These are phyloP conservation scores for Elongisporangium anandrum DNA, from an alignment of 352 stramenopile genomes.

Conservation along the genomic window DNA sequence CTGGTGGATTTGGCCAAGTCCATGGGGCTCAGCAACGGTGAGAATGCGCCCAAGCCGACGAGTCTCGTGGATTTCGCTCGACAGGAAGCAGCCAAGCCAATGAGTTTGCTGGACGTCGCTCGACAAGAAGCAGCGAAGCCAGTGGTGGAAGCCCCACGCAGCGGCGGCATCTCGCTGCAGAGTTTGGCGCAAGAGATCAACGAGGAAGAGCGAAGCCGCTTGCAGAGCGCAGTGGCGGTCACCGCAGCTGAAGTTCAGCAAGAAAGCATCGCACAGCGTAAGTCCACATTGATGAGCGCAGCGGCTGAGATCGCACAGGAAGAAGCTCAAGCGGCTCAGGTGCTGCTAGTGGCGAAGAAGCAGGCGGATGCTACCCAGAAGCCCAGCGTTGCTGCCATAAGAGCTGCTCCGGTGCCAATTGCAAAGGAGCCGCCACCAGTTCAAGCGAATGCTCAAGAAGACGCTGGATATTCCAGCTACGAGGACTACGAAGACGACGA, in stretches of 20 bases:
- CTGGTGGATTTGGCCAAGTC: conserved; percentile 50
- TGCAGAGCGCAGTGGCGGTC: conserved; percentile 27
- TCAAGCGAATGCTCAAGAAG: conserved; percentile 8
- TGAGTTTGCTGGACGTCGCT: conserved; percentile 48
- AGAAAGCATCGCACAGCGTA: conserved; percentile 21
- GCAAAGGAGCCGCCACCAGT: not conserved
- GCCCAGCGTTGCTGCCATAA: not conserved
- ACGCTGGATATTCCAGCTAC: conserved; percentile 64
- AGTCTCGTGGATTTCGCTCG: conserved; percentile 35
- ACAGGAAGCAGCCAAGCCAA: conserved; percentile 18
- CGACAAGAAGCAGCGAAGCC: conserved; percentile 16
- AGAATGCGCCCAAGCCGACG: conserved; percentile 4
- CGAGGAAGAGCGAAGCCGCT: conserved; percentile 24
- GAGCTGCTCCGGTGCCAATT: not conserved
- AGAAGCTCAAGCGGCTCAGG: conserved; percentile 19
- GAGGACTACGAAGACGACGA: conserved; percentile 29
- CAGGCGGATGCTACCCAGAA: not conserved
- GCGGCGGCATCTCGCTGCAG: conserved; percentile 17
- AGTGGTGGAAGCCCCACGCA: not conserved
- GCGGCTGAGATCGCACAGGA: conserved; percentile 19
- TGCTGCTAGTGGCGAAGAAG: conserved; percentile 1
- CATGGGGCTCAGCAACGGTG: conserved; percentile 12
- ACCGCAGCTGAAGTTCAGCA: conserved; percentile 35
- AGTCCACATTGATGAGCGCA: conserved; percentile 16
- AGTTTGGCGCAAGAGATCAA: conserved; percentile 48